Base-by-base conservation (phyloP, 768 basidiomycete genomes). In the Lentinula raphanica region DNA sequence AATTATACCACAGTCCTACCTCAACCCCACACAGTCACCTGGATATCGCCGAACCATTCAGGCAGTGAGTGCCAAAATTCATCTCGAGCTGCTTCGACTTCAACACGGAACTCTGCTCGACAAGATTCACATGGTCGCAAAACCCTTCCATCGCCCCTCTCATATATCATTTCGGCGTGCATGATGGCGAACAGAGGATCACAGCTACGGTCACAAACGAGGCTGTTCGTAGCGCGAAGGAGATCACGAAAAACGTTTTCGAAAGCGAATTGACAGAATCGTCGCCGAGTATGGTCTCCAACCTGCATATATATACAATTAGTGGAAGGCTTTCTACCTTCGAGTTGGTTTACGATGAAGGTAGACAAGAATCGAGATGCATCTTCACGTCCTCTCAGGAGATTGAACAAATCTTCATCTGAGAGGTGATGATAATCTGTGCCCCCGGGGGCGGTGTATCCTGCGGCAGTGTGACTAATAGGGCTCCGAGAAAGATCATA, bases 221-320 rank as follows among this genome's bases (percentile, higher is more conserved):
- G 78, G 11, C 86, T 87, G 67, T 87, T 88, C 61, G 87, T 79
- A 63, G 90, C 88, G 49, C 85, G 81, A 57, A 90, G 76, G 46
- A 90, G 80, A 63, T 90, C 84, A 66, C 88, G 89, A 3, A 86
- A 87, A 60, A 88, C 82, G 11, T 80, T 79, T 65, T 90, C 89
- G 63, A 88, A 90, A 2, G 86, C 85, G 21, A 85, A 76, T 68
- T 85, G 85, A 68, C 88, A 90, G 23, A 80, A 70, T 28, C 84
- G 81, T 62, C 76, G 77, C 31, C 70, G 71, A 31, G 73, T 60
- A 3, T 74, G 69, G 61, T 82, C 76, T 8, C 72, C 57, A 36
- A 84, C 79, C 64, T 75, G 72, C n/a, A 73, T 72, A 64, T 81
- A 72, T 11, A 79, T 61, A 66, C 88, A 89, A 59, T 65, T 66